Percentiles rank a stretch among this genome's conserved stretches.
These are phyloP conservation scores for Diplocarpon rosae DNA, from an alignment of 2,329 filamentous ascomycete genomes.

Conservation along the genomic window DNA sequence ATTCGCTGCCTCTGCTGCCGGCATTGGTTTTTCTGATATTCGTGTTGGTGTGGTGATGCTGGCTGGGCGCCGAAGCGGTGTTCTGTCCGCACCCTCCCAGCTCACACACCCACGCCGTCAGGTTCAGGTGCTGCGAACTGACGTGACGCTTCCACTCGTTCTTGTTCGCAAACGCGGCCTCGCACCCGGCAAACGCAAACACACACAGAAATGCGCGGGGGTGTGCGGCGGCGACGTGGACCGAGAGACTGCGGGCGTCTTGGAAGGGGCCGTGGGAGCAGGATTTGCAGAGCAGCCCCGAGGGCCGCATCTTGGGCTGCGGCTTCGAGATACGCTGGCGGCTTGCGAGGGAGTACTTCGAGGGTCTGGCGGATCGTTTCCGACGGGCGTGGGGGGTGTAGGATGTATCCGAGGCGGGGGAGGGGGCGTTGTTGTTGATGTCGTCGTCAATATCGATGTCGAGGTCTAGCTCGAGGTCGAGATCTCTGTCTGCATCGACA, in stretches of 20 bases:
- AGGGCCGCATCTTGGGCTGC: background rate
- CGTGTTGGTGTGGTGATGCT: background rate
- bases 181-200: slow-evolving; percentile 68
- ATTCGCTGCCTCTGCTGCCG: slow-evolving; percentile 30
- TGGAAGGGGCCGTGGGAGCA: slow-evolving; percentile 32
- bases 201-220: slow-evolving; percentile 62
- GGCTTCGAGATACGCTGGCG: slow-evolving; percentile 11
- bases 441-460: too few species aligned
- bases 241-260: slow-evolving; percentile 35
- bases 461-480: too few species aligned
- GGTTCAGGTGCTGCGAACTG: slow-evolving; percentile 64
- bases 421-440: background rate
- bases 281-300: slow-evolving; percentile 11
- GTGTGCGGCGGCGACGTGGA: slow-evolving; percentile 37
- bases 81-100: slow-evolving; percentile 21
- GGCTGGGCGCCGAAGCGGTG: too few species aligned
- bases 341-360: slow-evolving; percentile 11
- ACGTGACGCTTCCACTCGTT: slow-evolving; percentile 96
- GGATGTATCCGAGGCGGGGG: slow-evolving; percentile 16
- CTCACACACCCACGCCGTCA: slow-evolving; percentile 63
- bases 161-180: slow-evolving; percentile 62
- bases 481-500: slow-evolving; percentile 12
- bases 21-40: too few species aligned
- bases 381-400: slow-evolving; percentile 18
- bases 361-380: slow-evolving; percentile 9